Base-by-base conservation (phyloP, 352 stramenopile genomes). In the Pythium biforme region DNA sequence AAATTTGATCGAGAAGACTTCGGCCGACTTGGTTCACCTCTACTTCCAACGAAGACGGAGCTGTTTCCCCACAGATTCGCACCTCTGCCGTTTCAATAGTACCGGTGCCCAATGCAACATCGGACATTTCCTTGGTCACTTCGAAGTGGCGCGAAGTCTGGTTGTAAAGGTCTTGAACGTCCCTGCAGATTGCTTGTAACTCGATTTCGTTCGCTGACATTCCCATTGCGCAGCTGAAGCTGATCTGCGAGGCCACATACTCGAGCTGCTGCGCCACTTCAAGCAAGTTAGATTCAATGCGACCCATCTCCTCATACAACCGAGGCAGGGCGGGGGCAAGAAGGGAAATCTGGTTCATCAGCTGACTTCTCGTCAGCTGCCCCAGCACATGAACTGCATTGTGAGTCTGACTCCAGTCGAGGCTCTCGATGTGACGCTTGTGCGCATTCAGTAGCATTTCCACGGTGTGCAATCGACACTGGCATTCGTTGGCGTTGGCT, bases 231-330 rank as follows among this genome's bases (percentile, higher is more conserved):
- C 39, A 48, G 22, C 56, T 68, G 27, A 72, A 72, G 33, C 50
- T 68, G 8, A 72, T 37, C 27, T 64, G 65, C 8, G 65, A 68
- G 14, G 43, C 53, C 7, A 64, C 25, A 33, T 72, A 72, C 47
- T 72, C 65, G 15, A 72, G 53, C 43, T 72, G 65, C 22, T 72
- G 65, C 11, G 59, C 54, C 26, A 68, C 41, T 31, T 72, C 65
- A 4, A 72, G 59, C 12, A 62, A 12, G 2, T 25, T 57, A 14
- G 65, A 61, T 22, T 68, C 64, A 2, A 59, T 4, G 11, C 29
- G 40, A 33, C 31, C 26, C 19, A 59, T 64, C 0, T 60, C 62
- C 56, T 62, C 61, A n/a, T 50, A 62, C 8, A 62, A 25, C 22
- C 49, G 31, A 17, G 61, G 54, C 37, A 68, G 43, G 4, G 37